A percentile compares a stretch with the other conserved stretches of the same genome.
phyloP scores from a whole-genome alignment of 2,329 filamentous ascomycete species.

The Aspergillus versicolor region DNA sequence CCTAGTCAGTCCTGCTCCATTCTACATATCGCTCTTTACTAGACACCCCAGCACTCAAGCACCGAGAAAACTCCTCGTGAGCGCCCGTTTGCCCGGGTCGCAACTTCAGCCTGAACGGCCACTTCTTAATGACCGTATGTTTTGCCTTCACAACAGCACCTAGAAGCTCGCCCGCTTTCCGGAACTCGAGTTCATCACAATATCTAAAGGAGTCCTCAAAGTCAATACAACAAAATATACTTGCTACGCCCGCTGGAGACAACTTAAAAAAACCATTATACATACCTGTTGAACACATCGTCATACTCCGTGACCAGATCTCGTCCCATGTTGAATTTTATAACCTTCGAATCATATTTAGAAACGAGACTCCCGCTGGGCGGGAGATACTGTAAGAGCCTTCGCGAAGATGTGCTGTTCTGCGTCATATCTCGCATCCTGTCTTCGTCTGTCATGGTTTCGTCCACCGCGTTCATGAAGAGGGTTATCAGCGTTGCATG shows the following conservation, averaged over 20 bases:
- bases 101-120: slow-evolving; percentile 30
- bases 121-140: slow-evolving; percentile 35
- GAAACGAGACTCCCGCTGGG: not conserved
- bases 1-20: slow-evolving; percentile 22
- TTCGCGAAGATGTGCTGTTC: not conserved
- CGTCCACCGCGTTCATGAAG: slow-evolving; percentile 40
- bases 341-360: not conserved
- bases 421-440: not conserved
- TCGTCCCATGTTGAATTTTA: not conserved
- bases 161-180: not conserved
- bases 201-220: not conserved
- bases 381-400: slow-evolving; percentile 11
- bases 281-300: slow-evolving; percentile 14
- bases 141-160: slow-evolving; percentile 26
- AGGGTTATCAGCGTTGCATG: slow-evolving; percentile 43
- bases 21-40: slow-evolving; percentile 35
- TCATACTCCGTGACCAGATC: slow-evolving; percentile 5
- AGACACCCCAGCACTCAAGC: slow-evolving; percentile 4
- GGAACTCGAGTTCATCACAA: not conserved
- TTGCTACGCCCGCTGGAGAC: no score
- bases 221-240: no score
- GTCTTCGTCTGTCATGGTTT: not conserved
- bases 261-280: not conserved
- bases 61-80: slow-evolving; percentile 33
- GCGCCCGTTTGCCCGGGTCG: slow-evolving; percentile 17